phyloP scores from a whole-genome alignment of 805 yeast genomes.

The Vanderwaltozyma verrucispora region DNA sequence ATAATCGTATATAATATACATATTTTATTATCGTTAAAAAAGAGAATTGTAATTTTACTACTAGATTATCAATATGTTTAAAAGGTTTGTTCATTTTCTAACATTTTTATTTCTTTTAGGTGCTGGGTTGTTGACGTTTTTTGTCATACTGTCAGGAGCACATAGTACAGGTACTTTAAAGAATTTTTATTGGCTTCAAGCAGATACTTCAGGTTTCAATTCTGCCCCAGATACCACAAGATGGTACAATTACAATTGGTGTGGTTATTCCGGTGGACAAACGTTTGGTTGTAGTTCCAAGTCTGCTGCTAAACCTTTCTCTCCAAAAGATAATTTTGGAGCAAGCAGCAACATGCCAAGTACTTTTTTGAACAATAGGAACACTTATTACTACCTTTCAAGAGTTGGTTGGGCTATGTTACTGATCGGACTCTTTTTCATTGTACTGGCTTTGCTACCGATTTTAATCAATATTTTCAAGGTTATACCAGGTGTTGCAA shows the following conservation, averaged over 20 bases:
- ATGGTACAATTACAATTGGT: constrained; percentile 76
- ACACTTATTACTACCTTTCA: constrained; percentile 53
- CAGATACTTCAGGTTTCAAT: constrained; percentile 50
- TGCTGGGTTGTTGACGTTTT: constrained; percentile 44
- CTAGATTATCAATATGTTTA: constrained; percentile 13
- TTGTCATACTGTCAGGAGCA: constrained; percentile 59
- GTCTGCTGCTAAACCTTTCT: constrained; percentile 73
- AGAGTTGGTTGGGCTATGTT: constrained; percentile 61
- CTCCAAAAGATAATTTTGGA: constrained; percentile 68
- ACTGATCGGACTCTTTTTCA: constrained; percentile 46
- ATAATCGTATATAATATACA: too few relatives aligned
- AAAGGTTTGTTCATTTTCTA: constrained; percentile 22
- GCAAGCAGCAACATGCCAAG: constrained; percentile 43
- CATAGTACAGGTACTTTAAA: constrained; percentile 43
- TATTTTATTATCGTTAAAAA: not conserved
- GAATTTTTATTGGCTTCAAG: constrained; percentile 70
- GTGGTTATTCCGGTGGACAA: constrained; percentile 34
- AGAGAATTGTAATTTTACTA: too few relatives aligned
- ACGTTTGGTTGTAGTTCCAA: constrained; percentile 42
- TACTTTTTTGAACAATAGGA: constrained; percentile 37
- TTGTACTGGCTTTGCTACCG: constrained; percentile 38
- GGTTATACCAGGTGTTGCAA: constrained; percentile 9
- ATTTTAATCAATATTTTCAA: constrained; percentile 16
- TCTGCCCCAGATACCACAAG: constrained; percentile 39
- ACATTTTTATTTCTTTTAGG: constrained; percentile 33